Evolutionary conservation across 257 asterid genomes (phyloP), one percentile per base, ranked within the genome.

Genomic region (Thymus mandschuricus): DNA sequence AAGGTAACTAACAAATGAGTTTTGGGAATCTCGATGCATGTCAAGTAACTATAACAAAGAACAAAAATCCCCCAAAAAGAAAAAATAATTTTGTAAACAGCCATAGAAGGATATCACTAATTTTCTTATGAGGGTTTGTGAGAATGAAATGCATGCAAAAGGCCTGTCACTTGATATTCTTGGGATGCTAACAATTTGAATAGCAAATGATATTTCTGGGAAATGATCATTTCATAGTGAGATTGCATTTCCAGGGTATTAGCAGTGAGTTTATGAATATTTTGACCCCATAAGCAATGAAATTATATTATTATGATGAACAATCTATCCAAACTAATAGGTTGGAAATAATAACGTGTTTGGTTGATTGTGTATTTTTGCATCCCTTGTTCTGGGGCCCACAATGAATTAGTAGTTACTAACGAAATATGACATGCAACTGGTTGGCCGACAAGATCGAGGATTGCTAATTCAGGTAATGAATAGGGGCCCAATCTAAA

Each of bases 91-190:
- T 11, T 30, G 41, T 29, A 30, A 58, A 45, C 40, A 45, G 54
- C 21, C 30, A 63, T 38, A 52, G 67, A 30, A 44, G 41, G 56
- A 74, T 45, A 60, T 0, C 44, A 9, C 35, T 31, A 21, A 30
- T 61, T 48, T 77, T 50, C 70, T 8, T 29, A 74, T 45, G 68
- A 21, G 29, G 49, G 58, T 63, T 29, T 28, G 50, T 49, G 38
- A 48, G 48, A 15, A 21, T 21, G 21, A 21, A 10, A 44, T 35
- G 40, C 38, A 48, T 21, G 30, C 11, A 54, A 54, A 61, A 43
- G 44, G 63, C 44, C 45, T 46, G 60, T 51, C 63, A 45, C 72
- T 60, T 35, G 13, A 10, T 54, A 75, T 4, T 51, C 52, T 29
- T n/a, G 66, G 55, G 28, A 38, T 60, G 67, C 49, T 57, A 60